Percentiles rank a stretch among this genome's conserved stretches.
These are phyloP conservation scores for Cystofilobasidium capitatum DNA, from an alignment of 768 basidiomycete species.

Conservation along the genomic window DNA sequence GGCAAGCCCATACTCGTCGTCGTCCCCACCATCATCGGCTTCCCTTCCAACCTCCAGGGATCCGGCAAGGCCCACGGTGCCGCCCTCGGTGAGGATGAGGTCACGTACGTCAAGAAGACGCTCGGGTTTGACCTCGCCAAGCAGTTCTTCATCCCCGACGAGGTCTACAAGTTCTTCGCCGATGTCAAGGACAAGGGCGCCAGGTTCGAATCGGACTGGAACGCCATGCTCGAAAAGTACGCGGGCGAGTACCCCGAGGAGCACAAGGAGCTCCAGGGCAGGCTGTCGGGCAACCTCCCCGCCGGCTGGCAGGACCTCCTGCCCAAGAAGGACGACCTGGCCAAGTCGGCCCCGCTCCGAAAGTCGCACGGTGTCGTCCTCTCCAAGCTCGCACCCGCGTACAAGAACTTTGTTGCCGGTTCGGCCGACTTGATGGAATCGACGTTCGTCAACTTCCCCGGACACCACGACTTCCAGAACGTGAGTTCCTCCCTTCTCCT, in stretches of 20 bases:
- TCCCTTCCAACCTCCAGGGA: slow-evolving; percentile 31
- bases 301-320: slow-evolving; percentile 31
- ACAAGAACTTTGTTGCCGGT: slow-evolving; percentile 33
- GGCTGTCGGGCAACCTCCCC: slow-evolving; percentile 31
- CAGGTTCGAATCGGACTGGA: slow-evolving; percentile 33
- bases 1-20: slow-evolving; percentile 38
- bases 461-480: slow-evolving; percentile 36
- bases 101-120: slow-evolving; percentile 35
- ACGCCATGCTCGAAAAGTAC: slow-evolving; percentile 31
- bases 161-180: slow-evolving; percentile 37
- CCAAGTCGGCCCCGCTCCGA: slow-evolving; percentile 29
- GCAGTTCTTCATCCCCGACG: slow-evolving; percentile 33
- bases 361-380: slow-evolving; percentile 34
- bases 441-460: slow-evolving; percentile 35
- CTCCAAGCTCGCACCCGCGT: slow-evolving; percentile 31
- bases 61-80: slow-evolving; percentile 36
- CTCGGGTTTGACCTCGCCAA: slow-evolving; percentile 35
- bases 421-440: slow-evolving; percentile 36
- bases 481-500: slow-evolving; percentile 22
- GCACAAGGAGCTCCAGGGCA: slow-evolving; percentile 29
- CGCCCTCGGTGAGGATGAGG: slow-evolving; percentile 37
- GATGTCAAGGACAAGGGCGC: slow-evolving; percentile 32
- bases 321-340: slow-evolving; percentile 32
- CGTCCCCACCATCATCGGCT: slow-evolving; percentile 38
- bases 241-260: slow-evolving; percentile 29